Evolutionary conservation across 1,139 yeast genomes (phyloP).

Genomic region (Petasospora rhodanensis): DNA sequence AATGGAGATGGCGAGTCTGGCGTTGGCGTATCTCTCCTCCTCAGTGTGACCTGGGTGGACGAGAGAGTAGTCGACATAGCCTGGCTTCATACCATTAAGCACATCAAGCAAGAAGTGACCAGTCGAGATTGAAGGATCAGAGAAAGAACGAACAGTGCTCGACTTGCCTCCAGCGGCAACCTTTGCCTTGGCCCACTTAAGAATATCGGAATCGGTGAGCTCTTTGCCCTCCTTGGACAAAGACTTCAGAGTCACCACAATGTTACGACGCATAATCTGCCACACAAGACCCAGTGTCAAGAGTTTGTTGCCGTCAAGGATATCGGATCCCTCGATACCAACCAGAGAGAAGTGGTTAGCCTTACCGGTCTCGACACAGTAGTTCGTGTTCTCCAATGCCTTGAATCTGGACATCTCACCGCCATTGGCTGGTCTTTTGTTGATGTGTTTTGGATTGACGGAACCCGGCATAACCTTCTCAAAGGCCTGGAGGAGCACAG

Average conservation of each 20-base stretch:
- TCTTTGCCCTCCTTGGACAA: constrained; percentile 71
- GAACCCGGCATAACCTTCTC: constrained; percentile 95
- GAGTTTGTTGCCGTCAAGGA: constrained; percentile 87
- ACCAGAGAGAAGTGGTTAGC: constrained; percentile 88
- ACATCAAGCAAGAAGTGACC: constrained; percentile 87
- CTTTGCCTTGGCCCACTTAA: constrained; percentile 90
- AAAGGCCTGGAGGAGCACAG: constrained; percentile 82
- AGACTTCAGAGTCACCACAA: constrained; percentile 72
- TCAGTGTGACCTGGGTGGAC: constrained; percentile 75
- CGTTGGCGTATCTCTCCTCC: constrained; percentile 89
- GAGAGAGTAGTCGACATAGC: constrained; percentile 92
- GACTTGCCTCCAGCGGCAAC: constrained; percentile 81
- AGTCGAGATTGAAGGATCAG: constrained; percentile 68
- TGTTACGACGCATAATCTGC: constrained; percentile 98
- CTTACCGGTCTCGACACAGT: constrained; percentile 94
- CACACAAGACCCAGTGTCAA: constrained; percentile 94
- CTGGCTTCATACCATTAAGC: constrained; percentile 90
- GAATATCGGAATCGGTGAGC: constrained; percentile 77
- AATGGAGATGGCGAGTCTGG: constrained; percentile 93
- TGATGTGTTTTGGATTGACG: constrained; percentile 74
- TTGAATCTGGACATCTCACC: constrained; percentile 80
- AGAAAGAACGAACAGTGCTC: constrained; percentile 71
- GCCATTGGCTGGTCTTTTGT: constrained; percentile 74
- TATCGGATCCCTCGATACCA: constrained; percentile 97
- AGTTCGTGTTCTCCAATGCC: constrained; percentile 93